Conservation (phyloP, 2,329 filamentous ascomycete genomes). For the Verticillium longisporum region DNA sequence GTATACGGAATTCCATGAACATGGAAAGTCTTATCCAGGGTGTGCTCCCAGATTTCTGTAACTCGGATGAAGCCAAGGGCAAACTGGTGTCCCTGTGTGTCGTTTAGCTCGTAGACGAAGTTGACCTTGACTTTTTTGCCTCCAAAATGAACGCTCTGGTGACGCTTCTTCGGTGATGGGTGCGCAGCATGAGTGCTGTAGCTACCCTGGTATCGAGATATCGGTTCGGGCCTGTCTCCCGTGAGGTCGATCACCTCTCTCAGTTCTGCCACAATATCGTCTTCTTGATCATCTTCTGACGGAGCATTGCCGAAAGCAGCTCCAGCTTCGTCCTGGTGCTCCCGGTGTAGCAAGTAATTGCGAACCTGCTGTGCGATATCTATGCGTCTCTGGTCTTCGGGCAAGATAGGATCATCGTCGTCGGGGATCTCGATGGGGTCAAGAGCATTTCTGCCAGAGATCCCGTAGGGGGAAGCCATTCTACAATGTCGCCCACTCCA, state of each 20-base stretch:
- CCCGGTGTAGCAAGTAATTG: neutral
- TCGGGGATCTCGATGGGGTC: neutral
- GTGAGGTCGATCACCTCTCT: slow-evolving; percentile 27
- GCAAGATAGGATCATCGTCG: neutral
- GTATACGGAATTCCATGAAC: slow-evolving; percentile 32
- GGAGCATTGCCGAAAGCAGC: neutral
- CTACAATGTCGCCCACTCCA: no score
- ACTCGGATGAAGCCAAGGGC: slow-evolving; percentile 32
- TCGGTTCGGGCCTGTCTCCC: slow-evolving; percentile 9
- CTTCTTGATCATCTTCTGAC: slow-evolving; percentile 4
- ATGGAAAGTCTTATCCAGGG: slow-evolving; percentile 10
- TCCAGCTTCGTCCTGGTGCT: neutral
- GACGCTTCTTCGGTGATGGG: neutral
- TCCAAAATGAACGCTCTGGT: neutral
- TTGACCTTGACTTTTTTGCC: slow-evolving; percentile 12
- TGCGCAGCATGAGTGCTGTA: neutral
- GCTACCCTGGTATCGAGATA: neutral
- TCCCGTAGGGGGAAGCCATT: neutral
- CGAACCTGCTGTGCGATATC: neutral
- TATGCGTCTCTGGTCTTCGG: neutral
- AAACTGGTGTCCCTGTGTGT: slow-evolving; percentile 14
- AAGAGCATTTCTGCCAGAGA: neutral
- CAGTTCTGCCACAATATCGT: slow-evolving; percentile 10
- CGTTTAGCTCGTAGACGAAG: slow-evolving; percentile 20
- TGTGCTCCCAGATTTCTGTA: slow-evolving; percentile 28